Conservation (phyloP, 2,329 filamentous ascomycete genomes). For the Xylariaceae sp. region DNA sequence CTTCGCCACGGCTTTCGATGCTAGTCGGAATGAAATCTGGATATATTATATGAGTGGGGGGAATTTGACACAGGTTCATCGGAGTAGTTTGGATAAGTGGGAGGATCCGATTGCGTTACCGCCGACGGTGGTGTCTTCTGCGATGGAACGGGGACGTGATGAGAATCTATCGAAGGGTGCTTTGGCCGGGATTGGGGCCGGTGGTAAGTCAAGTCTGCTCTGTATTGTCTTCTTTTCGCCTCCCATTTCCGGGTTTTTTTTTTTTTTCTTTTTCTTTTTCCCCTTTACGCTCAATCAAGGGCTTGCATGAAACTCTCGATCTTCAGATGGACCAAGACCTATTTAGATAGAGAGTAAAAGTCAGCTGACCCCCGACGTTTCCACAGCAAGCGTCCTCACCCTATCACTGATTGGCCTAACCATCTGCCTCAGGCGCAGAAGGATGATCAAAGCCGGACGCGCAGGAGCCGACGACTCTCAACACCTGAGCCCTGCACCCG, state of each 20-base stretch:
- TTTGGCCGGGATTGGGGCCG: constrained; percentile 17
- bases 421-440: constrained; percentile 12
- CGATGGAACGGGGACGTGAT: neutral
- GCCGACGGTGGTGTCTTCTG: neutral
- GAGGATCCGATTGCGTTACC: constrained; percentile 22
- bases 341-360: too few relatives aligned
- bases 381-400: constrained; percentile 23
- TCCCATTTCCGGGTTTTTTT: neutral
- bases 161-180: constrained; percentile 8
- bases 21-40: constrained; percentile 23
- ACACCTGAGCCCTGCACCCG: constrained; percentile 7
- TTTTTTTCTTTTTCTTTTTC: too few relatives aligned
- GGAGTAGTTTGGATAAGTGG: constrained; percentile 25
- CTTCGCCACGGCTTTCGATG: constrained; percentile 27
- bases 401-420: constrained; percentile 24
- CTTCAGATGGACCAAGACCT: too few relatives aligned
- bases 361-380: neutral
- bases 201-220: constrained; percentile 7
- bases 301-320: too few relatives aligned
- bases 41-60: constrained; percentile 31
- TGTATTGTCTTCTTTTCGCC: neutral
- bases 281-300: too few relatives aligned
- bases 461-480: constrained; percentile 1
- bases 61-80: constrained; percentile 28
- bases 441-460: constrained; percentile 3